Percentiles rank a stretch among this genome's conserved stretches.
Evolutionary conservation across 495 filamentous ascomycete species (phyloP).

Genomic region (Apiosordaria backusii): DNA sequence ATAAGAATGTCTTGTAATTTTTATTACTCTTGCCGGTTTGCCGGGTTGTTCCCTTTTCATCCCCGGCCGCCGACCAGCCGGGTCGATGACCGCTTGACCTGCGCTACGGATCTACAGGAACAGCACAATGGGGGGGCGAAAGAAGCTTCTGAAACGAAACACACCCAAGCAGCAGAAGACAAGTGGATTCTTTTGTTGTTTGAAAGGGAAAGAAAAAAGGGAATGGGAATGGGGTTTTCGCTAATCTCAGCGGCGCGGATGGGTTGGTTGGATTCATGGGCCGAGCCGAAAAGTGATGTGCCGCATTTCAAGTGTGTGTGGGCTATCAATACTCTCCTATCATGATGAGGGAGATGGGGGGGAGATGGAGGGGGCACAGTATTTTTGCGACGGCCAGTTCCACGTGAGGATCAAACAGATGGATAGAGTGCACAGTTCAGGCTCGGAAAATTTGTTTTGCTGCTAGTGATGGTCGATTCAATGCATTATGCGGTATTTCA

Average conservation of each 20-base stretch:
- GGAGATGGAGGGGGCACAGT: neutral
- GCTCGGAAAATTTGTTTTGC: no score
- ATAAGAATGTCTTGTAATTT: no score
- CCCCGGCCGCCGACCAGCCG: no score
- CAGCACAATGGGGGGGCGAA: neutral
- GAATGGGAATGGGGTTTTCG: neutral
- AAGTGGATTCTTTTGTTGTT: neutral
- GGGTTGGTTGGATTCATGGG: neutral
- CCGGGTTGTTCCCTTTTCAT: neutral
- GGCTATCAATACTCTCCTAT: slow-evolving; percentile 11
- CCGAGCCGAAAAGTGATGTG: slow-evolving; percentile 1
- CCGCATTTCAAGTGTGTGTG: neutral
- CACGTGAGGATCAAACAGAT: no score
- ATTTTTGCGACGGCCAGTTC: neutral
- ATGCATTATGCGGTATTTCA: no score
- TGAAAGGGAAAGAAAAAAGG: neutral
- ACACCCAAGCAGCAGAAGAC: no score
- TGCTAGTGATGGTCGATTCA: no score
- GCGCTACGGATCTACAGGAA: neutral
- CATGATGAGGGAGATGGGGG: no score
- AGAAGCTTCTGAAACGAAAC: neutral
- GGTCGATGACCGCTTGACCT: neutral
- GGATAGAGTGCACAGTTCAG: no score
- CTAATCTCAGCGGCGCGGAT: neutral
- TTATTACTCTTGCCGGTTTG: neutral